Base-by-base conservation (phyloP, 805 yeast species). In the Yamadazyma philogaea region DNA sequence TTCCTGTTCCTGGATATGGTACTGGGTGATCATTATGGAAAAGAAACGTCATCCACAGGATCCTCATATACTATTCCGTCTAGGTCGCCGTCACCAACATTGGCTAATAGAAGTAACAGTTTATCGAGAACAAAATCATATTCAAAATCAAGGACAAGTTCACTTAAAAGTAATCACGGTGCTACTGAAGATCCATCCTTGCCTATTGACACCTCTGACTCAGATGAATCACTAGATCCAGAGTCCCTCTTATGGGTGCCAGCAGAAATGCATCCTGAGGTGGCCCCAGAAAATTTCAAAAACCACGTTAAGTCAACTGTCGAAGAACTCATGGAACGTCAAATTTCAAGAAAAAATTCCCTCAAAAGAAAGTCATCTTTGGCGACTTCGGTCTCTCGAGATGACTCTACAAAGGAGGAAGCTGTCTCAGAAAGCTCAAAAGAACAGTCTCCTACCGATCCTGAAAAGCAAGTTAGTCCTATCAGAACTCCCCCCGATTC, bases 261-360 rank as follows among this genome's bases (percentile, higher is more conserved):
- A 0, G 99, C 98, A 1, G 81, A 79, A 48, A 73, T 88, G 30
- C 99, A 93, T 60, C 98, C 98, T 1, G 91, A 86, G 54, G 77
- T 91, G n/a, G 90, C 95, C 19, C 98, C 98, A 2, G 95, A 87
- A 54, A 87, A 86, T 53, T 84, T 81, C 64, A 70, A 81, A 49
- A 76, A 74, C 50, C 84, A 84, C 56, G 81, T 85, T 34, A 82
- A 82, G 44, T 60, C 66, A 20, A 72, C 78, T n/a, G 79, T 77
- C 3, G 74, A 72, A 46, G 80, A 76, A 47, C 59, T 77, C 26
- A 62, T 75, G 47, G 71, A 73, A 40, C 66, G 72, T 36, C 57
- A 61, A 52, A 34, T 54, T 36, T 52, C 57, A 15, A 51, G 64
- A 24, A 51, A 52, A 30, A 59, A 57, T 18, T 52, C 64, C 1